These are phyloP conservation scores for Clarireedia monteithiana DNA, from an alignment of 2,329 filamentous ascomycete genomes.

Conservation along the genomic window DNA sequence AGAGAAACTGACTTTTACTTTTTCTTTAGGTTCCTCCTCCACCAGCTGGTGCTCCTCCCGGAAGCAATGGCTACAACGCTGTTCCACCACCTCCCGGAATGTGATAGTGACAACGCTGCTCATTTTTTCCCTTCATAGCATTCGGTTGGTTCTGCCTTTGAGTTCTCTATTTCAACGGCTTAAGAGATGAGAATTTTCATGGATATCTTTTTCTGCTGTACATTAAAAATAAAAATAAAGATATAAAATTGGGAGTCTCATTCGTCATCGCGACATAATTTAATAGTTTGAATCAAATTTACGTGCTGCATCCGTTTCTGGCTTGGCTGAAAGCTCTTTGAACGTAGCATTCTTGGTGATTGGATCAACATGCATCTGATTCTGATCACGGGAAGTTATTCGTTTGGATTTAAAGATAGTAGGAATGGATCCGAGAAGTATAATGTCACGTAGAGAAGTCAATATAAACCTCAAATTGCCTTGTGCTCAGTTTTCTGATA, in stretches of 20 bases:
- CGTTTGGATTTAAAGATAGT: no score
- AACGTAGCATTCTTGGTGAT: no score
- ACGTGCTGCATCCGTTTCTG: no score
- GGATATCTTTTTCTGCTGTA: neutral
- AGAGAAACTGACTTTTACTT: slow-evolving; percentile 8
- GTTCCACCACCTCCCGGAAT: slow-evolving; percentile 47
- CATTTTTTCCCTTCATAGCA: neutral
- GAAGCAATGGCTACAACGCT: slow-evolving; percentile 50
- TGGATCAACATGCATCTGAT: no score
- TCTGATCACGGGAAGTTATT: no score
- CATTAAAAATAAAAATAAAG: no score
- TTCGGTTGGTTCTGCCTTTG: neutral
- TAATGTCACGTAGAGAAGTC: no score
- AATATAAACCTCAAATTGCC: no score
- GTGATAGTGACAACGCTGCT: slow-evolving; percentile 20
- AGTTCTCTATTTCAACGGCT: neutral
- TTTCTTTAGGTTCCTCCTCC: slow-evolving; percentile 45
- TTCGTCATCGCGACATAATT: neutral
- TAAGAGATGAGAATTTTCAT: neutral
- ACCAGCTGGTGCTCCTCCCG: slow-evolving; percentile 45
- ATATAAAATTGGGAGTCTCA: neutral
- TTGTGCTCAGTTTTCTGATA: no score
- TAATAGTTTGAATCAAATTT: no score
- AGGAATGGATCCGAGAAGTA: no score
- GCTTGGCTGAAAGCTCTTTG: no score